Evolutionary conservation across 805 yeast species (phyloP).

Genomic region (Isabelozyma gotoi): DNA sequence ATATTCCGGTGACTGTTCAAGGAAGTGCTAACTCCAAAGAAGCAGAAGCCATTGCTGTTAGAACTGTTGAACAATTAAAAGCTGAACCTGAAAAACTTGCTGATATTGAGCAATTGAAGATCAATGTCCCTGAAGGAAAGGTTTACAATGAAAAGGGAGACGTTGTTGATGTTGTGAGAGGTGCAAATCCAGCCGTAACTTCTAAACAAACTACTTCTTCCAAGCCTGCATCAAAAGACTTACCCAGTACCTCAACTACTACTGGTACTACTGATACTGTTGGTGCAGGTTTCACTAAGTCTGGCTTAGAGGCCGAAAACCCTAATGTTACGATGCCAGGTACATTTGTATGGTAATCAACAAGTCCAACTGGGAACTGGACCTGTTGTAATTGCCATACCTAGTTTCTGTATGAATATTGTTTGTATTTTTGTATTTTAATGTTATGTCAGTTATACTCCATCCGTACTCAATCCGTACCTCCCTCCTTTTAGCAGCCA

Average conservation of each 20-base stretch:
- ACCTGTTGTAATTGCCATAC: not conserved
- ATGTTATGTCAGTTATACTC: no score
- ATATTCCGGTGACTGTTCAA: slow-evolving; percentile 29
- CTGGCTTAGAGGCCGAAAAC: slow-evolving; percentile 1
- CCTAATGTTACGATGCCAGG: slow-evolving; percentile 11
- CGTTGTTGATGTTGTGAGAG: not conserved
- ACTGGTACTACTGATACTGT: slow-evolving; percentile 2
- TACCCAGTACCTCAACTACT: not conserved
- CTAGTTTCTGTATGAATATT: not conserved
- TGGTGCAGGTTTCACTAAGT: not conserved
- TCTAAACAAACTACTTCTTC: not conserved
- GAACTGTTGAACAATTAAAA: slow-evolving; percentile 22
- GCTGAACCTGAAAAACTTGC: slow-evolving; percentile 19
- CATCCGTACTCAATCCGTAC: no score
- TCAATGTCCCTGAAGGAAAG: slow-evolving; percentile 29
- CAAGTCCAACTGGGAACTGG: not conserved
- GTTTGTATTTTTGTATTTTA: not conserved
- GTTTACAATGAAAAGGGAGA: slow-evolving; percentile 27
- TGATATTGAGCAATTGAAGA: slow-evolving; percentile 21
- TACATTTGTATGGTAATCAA: slow-evolving; percentile 8
- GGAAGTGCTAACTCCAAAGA: slow-evolving; percentile 22
- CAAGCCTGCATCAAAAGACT: no score
- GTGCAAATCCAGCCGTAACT: not conserved
- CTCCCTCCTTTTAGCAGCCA: not conserved
- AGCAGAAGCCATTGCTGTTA: slow-evolving; percentile 26